A percentile compares a stretch with the other conserved stretches of the same genome.
Conservation (phyloP, 345 rosid genomes). For the Salix koriyanagi region DNA sequence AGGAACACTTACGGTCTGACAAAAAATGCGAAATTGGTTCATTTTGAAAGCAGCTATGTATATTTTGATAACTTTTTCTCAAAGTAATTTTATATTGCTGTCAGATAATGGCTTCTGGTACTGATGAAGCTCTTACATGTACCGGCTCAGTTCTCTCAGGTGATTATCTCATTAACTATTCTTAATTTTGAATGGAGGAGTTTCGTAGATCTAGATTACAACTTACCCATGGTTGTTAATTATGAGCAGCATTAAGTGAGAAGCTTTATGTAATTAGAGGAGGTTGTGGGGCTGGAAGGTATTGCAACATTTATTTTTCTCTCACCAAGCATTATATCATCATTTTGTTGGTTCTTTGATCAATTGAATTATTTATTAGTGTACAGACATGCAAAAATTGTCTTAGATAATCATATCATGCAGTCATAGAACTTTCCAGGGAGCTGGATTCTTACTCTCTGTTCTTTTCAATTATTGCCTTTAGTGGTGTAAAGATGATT, state of each 20-base stretch:
- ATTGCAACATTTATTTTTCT: constrained; percentile 15
- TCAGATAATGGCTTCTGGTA: constrained; percentile 94
- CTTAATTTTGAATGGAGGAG: constrained; percentile 11
- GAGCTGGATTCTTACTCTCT: not conserved
- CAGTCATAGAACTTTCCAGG: no score
- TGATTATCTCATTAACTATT: constrained; percentile 17
- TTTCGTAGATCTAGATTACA: constrained; percentile 11
- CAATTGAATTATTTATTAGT: no score
- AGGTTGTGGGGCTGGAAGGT: constrained; percentile 98
- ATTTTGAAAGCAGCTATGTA: not conserved
- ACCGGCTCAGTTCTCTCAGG: constrained; percentile 75
- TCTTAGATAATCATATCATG: no score
- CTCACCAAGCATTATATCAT: constrained; percentile 7
- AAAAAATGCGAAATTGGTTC: not conserved
- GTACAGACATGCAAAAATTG: no score
- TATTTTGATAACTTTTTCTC: constrained; percentile 10
- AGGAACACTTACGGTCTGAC: constrained; percentile 83
- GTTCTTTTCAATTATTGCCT: not conserved
- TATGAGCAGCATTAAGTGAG: constrained; percentile 76
- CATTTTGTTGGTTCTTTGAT: not conserved
- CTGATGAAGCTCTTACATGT: constrained; percentile 65
- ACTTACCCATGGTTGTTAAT: constrained; percentile 20
- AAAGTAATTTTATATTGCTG: constrained; percentile 12
- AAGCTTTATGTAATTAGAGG: constrained; percentile 90
- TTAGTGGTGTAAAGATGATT: constrained; percentile 84